Percentiles rank a stretch among this genome's conserved stretches.
phyloP scores from a whole-genome alignment of 2,329 filamentous ascomycete species.

The Phaeophleospora eucalypticola region DNA sequence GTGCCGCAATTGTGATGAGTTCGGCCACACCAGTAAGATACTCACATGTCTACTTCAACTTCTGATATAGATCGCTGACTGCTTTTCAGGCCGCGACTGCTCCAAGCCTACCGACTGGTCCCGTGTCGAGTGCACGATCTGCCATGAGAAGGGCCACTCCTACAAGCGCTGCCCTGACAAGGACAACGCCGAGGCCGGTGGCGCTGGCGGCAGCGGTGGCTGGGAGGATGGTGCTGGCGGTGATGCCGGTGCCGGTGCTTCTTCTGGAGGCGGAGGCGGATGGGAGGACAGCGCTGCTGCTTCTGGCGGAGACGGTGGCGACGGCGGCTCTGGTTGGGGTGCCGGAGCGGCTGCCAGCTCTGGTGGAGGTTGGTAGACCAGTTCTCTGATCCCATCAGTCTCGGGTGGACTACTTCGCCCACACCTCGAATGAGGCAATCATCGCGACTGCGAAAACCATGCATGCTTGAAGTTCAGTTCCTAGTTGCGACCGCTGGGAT shows the following conservation, averaged over 20 bases:
- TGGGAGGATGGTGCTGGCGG: constrained; percentile 9
- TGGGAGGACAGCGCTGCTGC: background rate
- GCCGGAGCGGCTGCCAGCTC: background rate
- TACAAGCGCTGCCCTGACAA: constrained; percentile 27
- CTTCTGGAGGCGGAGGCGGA: background rate
- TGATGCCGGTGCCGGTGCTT: background rate
- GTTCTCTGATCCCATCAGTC: background rate
- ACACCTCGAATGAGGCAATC: background rate
- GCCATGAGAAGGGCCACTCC: constrained; percentile 31
- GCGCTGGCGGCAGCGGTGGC: constrained; percentile 9
- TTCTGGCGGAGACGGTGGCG: background rate
- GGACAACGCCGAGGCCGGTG: constrained; percentile 4
- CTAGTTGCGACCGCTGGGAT: background rate
- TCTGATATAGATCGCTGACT: too few relatives aligned
- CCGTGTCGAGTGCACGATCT: constrained; percentile 47
- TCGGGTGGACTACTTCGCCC: background rate
- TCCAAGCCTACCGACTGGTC: constrained; percentile 33
- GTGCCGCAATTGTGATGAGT: constrained; percentile 42
- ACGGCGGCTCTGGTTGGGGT: background rate
- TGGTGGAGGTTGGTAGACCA: background rate
- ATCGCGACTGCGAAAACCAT: background rate
- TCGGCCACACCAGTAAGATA: constrained; percentile 2
- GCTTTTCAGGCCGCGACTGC: constrained; percentile 26
- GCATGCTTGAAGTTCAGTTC: background rate
- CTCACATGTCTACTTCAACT: background rate